phyloP scores from a whole-genome alignment of 768 basidiomycete genomes.

The Coprinopsis sp. region DNA sequence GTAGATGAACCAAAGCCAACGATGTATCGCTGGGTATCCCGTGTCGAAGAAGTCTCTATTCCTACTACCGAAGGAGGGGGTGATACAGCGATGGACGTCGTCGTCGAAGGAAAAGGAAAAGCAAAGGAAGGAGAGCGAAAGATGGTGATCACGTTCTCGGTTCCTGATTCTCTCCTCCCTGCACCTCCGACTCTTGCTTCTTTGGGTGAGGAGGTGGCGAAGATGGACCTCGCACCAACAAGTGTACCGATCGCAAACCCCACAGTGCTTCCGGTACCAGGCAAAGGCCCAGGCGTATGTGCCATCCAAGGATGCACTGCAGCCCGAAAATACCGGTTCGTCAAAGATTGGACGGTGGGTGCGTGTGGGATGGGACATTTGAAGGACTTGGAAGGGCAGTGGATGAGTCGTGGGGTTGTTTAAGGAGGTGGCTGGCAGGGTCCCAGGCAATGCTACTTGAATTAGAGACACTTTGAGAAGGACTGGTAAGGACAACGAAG shows the following conservation, averaged over 20 bases:
- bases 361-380: slow-evolving; percentile 69
- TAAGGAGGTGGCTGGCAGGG: no score
- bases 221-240: slow-evolving; percentile 9
- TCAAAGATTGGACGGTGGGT: slow-evolving; percentile 55
- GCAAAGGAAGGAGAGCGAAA: not conserved
- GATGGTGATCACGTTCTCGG: slow-evolving; percentile 11
- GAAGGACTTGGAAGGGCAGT: slow-evolving; percentile 43
- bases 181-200: not conserved
- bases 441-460: no score
- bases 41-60: slow-evolving; percentile 16
- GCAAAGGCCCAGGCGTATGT: slow-evolving; percentile 33
- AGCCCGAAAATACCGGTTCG: slow-evolving; percentile 59
- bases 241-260: not conserved
- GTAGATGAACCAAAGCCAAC: slow-evolving; percentile 35
- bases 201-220: not conserved
- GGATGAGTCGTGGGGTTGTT: no score
- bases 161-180: slow-evolving; percentile 10
- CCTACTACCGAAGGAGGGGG: not conserved
- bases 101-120: slow-evolving; percentile 2
- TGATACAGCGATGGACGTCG: slow-evolving; percentile 12
- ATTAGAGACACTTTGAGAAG: no score
- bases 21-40: slow-evolving; percentile 70
- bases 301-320: slow-evolving; percentile 54
- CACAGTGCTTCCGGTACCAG: slow-evolving; percentile 11
- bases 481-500: no score